Base-by-base conservation (phyloP, 2,329 filamentous ascomycete species). In the Monosporascus sp. region DNA sequence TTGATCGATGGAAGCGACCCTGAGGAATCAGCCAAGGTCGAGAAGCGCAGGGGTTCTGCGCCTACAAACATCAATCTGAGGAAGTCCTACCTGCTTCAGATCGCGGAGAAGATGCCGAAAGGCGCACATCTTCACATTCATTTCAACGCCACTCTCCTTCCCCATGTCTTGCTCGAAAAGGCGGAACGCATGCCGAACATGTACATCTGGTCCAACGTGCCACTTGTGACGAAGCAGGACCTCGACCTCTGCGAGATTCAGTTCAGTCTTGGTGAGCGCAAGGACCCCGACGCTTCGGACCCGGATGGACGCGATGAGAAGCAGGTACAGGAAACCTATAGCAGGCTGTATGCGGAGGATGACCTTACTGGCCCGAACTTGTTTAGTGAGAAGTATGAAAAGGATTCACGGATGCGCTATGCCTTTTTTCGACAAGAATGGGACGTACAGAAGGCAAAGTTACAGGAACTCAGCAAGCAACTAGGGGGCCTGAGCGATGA, bases 41-140 rank as follows among this genome's bases (percentile, higher is more conserved):
- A n/a, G 22, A 24, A 19, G 20, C 43, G 43, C 11, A 48, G n/a
- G 31, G 34, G 9, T 9, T 16, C 11, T 11, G n/a, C 40, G 17
- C 31, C 49, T 40, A 34, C 26, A 20, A 20, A 36, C 34, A 14
- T 27, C 24, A 46, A 46, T 27, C 43, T 9, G 20, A 17, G 20
- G 38, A 50, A 75, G 47, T 88, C 86, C 8, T 68, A 72, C 44
- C 64, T 91, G 16, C 82, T 84, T 60, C 60, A 73, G 27, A 76
- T 87, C 26, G 80, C 84, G 6, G 72, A 72, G 34, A 64, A 68
- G 53, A 80, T 88, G 74, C 88, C 88, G 43, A 91, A 91, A 68
- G 88, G 87, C 2, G 80, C 80, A 0, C 85, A 91, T 64, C 73
- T 91, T 24, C 88, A 91, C 67, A 80, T 90, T 24, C 88, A 91